Evolutionary conservation across 73 alveolate species (phyloP).

Genomic region (Chromera velia): DNA sequence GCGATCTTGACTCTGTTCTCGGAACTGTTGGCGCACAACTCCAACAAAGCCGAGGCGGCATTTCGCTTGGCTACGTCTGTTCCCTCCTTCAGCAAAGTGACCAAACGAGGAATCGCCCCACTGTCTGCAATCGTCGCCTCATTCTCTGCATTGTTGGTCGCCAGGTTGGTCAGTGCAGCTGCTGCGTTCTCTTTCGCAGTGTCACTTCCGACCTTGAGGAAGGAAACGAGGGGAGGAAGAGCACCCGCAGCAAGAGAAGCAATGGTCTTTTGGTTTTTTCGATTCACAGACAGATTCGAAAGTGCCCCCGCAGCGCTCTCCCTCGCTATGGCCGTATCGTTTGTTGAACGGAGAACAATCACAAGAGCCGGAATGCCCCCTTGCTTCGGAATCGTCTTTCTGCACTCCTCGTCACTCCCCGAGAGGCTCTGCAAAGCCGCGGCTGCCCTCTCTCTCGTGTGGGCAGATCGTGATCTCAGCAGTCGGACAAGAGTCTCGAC

Average conservation of each 20-base stretch:
- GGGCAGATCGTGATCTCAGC: too few relatives aligned
- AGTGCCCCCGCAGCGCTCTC: neutral
- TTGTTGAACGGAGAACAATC: too few relatives aligned
- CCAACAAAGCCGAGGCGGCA: neutral
- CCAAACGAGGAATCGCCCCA: neutral
- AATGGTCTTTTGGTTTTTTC: neutral
- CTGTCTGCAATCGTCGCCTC: neutral
- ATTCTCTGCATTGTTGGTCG: too few relatives aligned
- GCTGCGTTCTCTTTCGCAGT: neutral
- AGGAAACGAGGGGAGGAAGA: neutral
- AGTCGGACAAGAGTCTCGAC: too few relatives aligned
- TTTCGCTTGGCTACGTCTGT: neutral
- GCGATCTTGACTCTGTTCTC: conserved; percentile 1
- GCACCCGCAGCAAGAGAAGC: neutral
- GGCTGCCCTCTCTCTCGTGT: too few relatives aligned
- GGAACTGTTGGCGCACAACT: neutral
- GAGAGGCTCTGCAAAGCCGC: too few relatives aligned
- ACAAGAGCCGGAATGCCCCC: too few relatives aligned
- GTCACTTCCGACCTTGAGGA: neutral
- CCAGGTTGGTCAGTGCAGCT: neutral
- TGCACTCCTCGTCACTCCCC: too few relatives aligned
- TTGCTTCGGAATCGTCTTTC: too few relatives aligned
- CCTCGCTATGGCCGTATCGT: neutral
- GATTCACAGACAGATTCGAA: neutral
- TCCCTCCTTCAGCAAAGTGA: neutral